These are phyloP conservation scores for Camellia lanceoleosa DNA, from an alignment of 148 eudicot species.

Conservation along the genomic window DNA sequence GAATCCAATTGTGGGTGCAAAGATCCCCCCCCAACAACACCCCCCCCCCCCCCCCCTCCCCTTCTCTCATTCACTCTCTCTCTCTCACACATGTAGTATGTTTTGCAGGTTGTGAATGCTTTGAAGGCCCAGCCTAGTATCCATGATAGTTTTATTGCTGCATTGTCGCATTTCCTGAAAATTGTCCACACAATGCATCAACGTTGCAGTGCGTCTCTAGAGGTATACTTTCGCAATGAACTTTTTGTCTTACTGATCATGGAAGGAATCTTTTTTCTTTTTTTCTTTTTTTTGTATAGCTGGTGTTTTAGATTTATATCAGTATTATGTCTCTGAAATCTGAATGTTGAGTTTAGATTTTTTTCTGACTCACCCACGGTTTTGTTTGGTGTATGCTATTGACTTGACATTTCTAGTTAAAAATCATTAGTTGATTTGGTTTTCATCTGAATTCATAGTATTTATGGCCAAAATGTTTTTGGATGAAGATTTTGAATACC, in stretches of 20 bases:
- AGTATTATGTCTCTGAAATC: neutral
- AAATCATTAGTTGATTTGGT: neutral
- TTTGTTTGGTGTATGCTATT: neutral
- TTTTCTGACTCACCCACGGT: neutral
- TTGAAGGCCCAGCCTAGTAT: constrained; percentile 72
- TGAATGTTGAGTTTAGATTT: neutral
- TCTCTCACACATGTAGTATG: constrained; percentile 10
- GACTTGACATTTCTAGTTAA: neutral
- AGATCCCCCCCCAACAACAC: no score
- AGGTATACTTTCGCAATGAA: constrained; percentile 41
- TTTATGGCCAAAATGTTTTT: neutral
- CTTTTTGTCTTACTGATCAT: neutral
- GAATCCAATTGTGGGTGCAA: neutral
- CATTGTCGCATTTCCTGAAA: constrained; percentile 67
- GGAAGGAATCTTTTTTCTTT: neutral
- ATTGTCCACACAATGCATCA: constrained; percentile 82
- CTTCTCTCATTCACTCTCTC: neutral
- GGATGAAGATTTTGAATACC: neutral
- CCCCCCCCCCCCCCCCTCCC: neutral
- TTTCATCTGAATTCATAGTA: neutral
- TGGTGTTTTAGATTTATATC: neutral
- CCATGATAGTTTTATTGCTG: constrained; percentile 43
- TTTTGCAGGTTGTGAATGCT: constrained; percentile 65
- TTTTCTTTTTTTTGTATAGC: neutral
- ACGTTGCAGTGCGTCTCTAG: constrained; percentile 78